These are phyloP conservation scores for Cercophora sp. DNA, from an alignment of 495 filamentous ascomycete species.

Conservation along the genomic window DNA sequence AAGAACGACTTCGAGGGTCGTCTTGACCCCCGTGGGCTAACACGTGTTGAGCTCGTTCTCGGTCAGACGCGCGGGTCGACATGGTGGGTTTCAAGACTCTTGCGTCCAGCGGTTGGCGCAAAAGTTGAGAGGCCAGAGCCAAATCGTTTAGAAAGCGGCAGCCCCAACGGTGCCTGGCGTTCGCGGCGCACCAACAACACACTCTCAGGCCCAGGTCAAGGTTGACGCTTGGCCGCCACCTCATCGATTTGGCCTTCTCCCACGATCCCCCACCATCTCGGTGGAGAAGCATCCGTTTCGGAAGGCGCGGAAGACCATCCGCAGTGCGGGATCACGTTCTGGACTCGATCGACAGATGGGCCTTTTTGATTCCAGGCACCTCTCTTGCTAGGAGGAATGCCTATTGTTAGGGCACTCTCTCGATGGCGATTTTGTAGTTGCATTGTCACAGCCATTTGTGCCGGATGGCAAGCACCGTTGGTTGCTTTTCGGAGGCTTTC, in stretches of 20 bases:
- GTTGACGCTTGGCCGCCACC: not conserved
- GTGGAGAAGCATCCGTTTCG: constrained; percentile 11
- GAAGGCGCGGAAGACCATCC: not conserved
- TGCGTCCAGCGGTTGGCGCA: not conserved
- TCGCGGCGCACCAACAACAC: not conserved
- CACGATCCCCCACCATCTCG: constrained; percentile 1
- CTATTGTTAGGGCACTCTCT: too few species aligned
- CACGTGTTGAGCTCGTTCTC: constrained; percentile 2
- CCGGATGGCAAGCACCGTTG: not conserved
- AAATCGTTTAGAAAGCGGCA: not conserved
- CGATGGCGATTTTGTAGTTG: not conserved
- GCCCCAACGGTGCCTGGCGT: too few species aligned
- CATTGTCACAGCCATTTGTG: not conserved
- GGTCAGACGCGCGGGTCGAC: constrained; percentile 3
- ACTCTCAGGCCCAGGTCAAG: too few species aligned
- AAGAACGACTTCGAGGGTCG: not conserved
- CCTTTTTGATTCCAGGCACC: too few species aligned
- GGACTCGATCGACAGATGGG: constrained; percentile 3
- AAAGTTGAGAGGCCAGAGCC: not conserved
- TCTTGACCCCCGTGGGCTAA: not conserved
- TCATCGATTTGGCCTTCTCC: not conserved
- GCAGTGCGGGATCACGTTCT: not conserved
- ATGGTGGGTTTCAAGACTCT: constrained; percentile 4
- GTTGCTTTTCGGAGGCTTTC: too few species aligned
- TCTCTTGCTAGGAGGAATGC: too few species aligned